phyloP scores from a whole-genome alignment of 768 basidiomycete genomes.

The Leccinum broughii region DNA sequence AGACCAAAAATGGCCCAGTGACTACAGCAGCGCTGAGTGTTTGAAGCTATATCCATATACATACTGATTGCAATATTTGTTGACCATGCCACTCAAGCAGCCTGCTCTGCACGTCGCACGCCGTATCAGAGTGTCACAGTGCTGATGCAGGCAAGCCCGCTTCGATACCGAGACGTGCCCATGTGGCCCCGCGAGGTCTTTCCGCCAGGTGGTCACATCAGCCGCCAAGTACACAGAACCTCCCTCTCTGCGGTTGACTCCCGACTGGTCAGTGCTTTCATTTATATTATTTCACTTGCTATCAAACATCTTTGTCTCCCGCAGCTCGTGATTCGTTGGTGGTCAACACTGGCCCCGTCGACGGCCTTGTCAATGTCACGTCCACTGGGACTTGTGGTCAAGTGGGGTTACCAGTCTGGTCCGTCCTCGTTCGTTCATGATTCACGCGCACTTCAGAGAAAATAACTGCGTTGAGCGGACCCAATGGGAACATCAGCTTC shows the following conservation, averaged over 20 bases:
- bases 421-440: slow-evolving; percentile 7
- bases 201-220: neutral
- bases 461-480: slow-evolving; percentile 52
- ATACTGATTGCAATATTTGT: neutral
- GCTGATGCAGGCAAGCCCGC: neutral
- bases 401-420: slow-evolving; percentile 50
- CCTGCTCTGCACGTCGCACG: neutral
- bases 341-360: neutral
- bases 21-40: neutral
- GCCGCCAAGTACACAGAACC: neutral
- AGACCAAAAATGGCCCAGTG: neutral
- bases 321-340: neutral
- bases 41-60: neutral
- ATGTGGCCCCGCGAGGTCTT: neutral
- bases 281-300: neutral
- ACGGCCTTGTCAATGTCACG: slow-evolving; percentile 38
- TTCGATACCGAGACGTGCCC: neutral
- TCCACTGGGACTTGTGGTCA: slow-evolving; percentile 42
- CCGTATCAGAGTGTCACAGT: neutral
- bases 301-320: neutral
- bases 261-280: neutral
- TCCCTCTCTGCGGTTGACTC: neutral
- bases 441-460: slow-evolving; percentile 38
- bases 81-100: neutral
- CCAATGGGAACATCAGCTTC: slow-evolving; percentile 73